Percentiles rank a stretch among this genome's conserved stretches.
Evolutionary conservation across 2,329 filamentous ascomycete genomes (phyloP).

Genomic region (Chrysoporthe austroafricana): DNA sequence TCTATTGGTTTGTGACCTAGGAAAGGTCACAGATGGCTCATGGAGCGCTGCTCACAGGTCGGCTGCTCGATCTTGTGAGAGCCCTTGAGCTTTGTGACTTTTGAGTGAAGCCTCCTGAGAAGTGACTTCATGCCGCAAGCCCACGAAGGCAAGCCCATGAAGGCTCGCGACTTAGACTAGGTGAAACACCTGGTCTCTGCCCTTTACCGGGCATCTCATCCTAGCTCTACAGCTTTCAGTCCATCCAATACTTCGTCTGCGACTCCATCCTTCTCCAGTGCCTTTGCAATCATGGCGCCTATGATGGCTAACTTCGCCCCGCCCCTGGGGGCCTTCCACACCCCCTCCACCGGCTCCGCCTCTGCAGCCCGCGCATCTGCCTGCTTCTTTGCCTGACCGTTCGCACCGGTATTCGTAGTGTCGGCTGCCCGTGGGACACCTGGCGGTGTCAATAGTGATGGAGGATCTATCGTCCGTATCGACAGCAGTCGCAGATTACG

Average conservation of each 20-base stretch:
- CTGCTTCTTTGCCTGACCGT: conserved; percentile 39
- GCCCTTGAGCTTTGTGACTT: not conserved
- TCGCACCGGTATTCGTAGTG: conserved; percentile 50
- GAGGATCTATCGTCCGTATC: conserved; percentile 74
- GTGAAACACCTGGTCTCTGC: conserved; percentile 21
- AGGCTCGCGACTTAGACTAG: conserved; percentile 18
- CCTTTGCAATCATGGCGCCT: conserved; percentile 74
- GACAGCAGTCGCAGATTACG: conserved; percentile 64
- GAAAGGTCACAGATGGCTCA: not conserved
- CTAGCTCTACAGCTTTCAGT: conserved; percentile 74
- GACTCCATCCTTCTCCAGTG: conserved; percentile 77
- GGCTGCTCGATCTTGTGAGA: not conserved
- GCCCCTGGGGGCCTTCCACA: conserved; percentile 85
- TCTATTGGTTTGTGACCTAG: not conserved
- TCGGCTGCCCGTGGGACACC: conserved; percentile 69
- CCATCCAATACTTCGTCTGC: conserved; percentile 85
- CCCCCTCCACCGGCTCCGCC: conserved; percentile 66
- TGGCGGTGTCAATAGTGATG: conserved; percentile 72
- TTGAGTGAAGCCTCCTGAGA: not conserved
- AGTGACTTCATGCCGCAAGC: not conserved
- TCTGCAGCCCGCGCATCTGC: conserved; percentile 49
- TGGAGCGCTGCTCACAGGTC: no score
- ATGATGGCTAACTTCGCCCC: conserved; percentile 78
- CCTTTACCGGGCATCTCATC: conserved; percentile 42
- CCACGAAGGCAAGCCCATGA: not conserved